Conservation (phyloP, 208 protist genomes). For the Tetramitus jugosus region DNA sequence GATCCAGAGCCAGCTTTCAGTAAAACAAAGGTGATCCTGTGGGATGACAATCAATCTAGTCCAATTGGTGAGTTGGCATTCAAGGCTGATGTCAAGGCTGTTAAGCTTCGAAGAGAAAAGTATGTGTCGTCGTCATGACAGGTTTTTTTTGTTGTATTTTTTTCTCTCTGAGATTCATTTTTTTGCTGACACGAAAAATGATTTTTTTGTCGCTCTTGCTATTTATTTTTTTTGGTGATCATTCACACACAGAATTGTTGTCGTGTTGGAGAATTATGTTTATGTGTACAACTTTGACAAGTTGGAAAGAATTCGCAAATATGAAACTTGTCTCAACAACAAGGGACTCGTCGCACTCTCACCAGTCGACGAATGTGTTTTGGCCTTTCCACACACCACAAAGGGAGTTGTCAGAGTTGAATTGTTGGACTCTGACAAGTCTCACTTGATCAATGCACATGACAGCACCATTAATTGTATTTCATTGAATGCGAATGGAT, state of each 20-base stretch:
- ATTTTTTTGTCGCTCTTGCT: too few species aligned
- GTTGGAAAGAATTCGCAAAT: conserved; percentile 60
- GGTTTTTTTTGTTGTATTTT: too few species aligned
- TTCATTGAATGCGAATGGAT: conserved; percentile 67
- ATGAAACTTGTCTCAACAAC: conserved; percentile 69
- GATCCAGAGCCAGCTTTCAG: conserved; percentile 66
- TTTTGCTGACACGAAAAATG: too few species aligned
- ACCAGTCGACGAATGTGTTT: conserved; percentile 7
- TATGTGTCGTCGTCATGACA: too few species aligned
- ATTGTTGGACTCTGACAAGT: conserved; percentile 7
- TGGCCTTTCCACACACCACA: conserved; percentile 21
- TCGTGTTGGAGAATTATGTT: conserved; percentile 67
- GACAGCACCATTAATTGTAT: conserved; percentile 57
- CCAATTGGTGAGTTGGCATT: conserved; percentile 76
- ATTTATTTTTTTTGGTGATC: conserved; percentile 3
- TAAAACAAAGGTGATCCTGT: conserved; percentile 82
- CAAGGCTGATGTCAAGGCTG: conserved; percentile 62
- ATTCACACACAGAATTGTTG: conserved; percentile 51
- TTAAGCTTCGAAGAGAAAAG: conserved; percentile 66
- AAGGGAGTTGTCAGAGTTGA: conserved; percentile 29
- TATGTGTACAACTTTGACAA: conserved; percentile 83
- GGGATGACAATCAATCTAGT: conserved; percentile 76
- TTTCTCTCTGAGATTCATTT: conserved; percentile 22
- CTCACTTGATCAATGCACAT: conserved; percentile 51
- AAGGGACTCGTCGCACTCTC: conserved; percentile 43